Conservation (phyloP, 2,329 filamentous ascomycete genomes). For the Pseudocercospora vitis region DNA sequence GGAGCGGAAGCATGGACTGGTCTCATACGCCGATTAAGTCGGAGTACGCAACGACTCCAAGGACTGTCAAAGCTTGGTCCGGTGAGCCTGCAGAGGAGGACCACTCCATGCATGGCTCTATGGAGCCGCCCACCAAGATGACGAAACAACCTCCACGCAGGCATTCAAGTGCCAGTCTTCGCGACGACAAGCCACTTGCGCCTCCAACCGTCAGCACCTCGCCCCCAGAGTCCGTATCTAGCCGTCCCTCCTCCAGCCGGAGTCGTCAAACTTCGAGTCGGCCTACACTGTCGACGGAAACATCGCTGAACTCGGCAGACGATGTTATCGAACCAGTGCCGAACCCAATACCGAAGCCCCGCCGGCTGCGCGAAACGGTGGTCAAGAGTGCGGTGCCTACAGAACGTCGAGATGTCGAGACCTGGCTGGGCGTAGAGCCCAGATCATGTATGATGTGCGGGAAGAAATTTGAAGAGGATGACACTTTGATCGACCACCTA, state of each 20-base stretch:
- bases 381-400: conserved; percentile 1
- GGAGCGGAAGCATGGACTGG: conserved; percentile 5
- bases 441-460: conserved; percentile 29
- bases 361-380: conserved; percentile 3
- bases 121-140: neutral
- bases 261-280: conserved; percentile 1
- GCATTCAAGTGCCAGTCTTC: conserved; percentile 16
- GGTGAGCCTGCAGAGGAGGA: conserved; percentile 4
- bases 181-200: neutral
- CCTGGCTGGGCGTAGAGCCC: conserved; percentile 16
- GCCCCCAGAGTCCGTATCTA: neutral
- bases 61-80: neutral
- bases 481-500: conserved; percentile 27
- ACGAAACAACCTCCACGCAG: conserved; percentile 6
- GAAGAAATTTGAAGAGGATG: conserved; percentile 27
- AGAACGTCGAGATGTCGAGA: conserved; percentile 16
- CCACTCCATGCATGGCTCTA: neutral
- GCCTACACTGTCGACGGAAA: neutral
- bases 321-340: neutral
- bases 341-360: neutral
- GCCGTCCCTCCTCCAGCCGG: neutral
- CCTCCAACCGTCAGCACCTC: conserved; percentile 5
- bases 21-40: neutral
- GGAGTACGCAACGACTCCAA: neutral
- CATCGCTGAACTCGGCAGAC: neutral